Evolutionary conservation across 495 filamentous ascomycete genomes (phyloP), one percentile per base, ranked within the genome.

Genomic region (Pyronema omphalodes): DNA sequence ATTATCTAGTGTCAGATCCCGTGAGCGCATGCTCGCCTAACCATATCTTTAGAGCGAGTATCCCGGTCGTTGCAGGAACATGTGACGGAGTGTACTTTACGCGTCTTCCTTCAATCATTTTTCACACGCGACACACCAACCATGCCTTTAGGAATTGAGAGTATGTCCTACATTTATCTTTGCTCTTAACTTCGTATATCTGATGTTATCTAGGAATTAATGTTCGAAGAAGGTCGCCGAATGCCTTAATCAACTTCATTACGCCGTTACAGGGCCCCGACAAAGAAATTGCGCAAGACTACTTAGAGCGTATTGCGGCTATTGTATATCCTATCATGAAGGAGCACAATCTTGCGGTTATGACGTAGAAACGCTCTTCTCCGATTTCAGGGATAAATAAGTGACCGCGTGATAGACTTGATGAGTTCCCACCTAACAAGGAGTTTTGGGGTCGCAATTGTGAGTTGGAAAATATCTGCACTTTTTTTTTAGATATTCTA

Each of bases 251-350:
- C 60, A 74, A 77, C 55, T 87, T 87, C 70, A 84, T 89, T 69
- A 83, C 84, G 61, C 78, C 83, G 0, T 70, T 86, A 0, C 70
- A 77, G 14, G 80, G 79, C 0, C 69, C 73, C 0, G 73, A 76
- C 52, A 70, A 78, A 49, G 63, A 64, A 0, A 73, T 73, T 44
- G 78, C 85, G 11, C 73, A 80, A 60, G 78, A 82, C 60, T 86
- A 82, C 58, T 69, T 89, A 6, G 79, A 82, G 58, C 74, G 82
- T 18, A 82, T 89, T 51, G 84, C 84, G 8, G 84, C 84, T 15
- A 81, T 86, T 44, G 62, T 65, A 18, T 58, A 58, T 51, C 62
- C 61, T 23, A 73, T 89, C 55, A 88, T 87, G 84, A 78, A 73
- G 60, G 67, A 73, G 18, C 68, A 86, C 59, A 72, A 77, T 59